These are phyloP conservation scores for Filobasidium floriforme DNA, from an alignment of 768 basidiomycete species.

Conservation along the genomic window DNA sequence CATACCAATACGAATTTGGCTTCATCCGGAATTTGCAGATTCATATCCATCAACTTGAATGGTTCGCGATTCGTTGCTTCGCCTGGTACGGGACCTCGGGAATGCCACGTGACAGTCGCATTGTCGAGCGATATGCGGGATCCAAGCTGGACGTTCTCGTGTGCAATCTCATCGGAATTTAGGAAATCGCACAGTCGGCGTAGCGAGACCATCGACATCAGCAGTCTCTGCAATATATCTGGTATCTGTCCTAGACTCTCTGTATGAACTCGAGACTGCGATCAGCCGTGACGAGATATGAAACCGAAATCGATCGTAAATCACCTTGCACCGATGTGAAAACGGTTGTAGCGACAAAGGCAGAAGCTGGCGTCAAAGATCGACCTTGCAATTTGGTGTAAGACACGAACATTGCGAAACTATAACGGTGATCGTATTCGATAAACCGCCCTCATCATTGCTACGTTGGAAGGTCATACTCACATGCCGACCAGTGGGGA, in stretches of 20 bases:
- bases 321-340: conserved; percentile 34
- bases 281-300: not conserved
- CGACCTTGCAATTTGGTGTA: conserved; percentile 35
- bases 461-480: not conserved
- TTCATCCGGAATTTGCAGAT: conserved; percentile 28
- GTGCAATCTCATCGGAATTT: conserved; percentile 31
- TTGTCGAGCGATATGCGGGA: conserved; percentile 5
- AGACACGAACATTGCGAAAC: conserved; percentile 30
- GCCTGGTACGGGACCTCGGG: conserved; percentile 10
- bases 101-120: conserved; percentile 35
- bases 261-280: not conserved
- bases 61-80: conserved; percentile 8
- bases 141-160: not conserved
- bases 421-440: no score
- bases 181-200: conserved; percentile 31
- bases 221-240: conserved; percentile 21
- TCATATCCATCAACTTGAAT: conserved; percentile 32
- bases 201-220: conserved; percentile 31
- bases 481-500: conserved; percentile 29
- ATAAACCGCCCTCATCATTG: not conserved
- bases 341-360: conserved; percentile 37
- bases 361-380: conserved; percentile 32
- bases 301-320: not conserved
- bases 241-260: conserved; percentile 26
- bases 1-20: conserved; percentile 33